These are phyloP conservation scores for Candida silvicultrix DNA, from an alignment of 805 yeast genomes.

Conservation along the genomic window DNA sequence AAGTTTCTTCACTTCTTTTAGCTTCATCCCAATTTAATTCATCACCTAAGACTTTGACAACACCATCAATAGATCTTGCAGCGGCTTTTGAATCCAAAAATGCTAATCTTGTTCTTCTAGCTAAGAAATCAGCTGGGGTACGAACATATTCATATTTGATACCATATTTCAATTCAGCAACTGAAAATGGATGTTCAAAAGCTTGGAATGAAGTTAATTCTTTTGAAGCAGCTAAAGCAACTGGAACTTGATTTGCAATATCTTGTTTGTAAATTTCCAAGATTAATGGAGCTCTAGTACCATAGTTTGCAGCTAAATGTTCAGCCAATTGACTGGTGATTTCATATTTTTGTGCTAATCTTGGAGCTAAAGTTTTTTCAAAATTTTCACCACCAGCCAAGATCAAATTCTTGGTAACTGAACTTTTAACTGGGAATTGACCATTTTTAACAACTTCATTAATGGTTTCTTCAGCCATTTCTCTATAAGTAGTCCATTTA, in stretches of 20 bases:
- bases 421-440: conserved; percentile 34
- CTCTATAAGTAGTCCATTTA: conserved; percentile 97
- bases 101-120: conserved; percentile 90
- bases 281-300: conserved; percentile 79
- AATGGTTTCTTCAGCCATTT: conserved; percentile 94
- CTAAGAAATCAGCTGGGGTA: conserved; percentile 84
- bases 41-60: conserved; percentile 76
- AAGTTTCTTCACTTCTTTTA: conserved; percentile 47
- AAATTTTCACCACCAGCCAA: conserved; percentile 80
- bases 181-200: conserved; percentile 78
- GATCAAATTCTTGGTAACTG: conserved; percentile 37
- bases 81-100: conserved; percentile 88
- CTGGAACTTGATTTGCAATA: conserved; percentile 54
- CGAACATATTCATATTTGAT: conserved; percentile 78
- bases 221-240: conserved; percentile 44
- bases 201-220: conserved; percentile 35
- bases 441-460: conserved; percentile 57
- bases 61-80: conserved; percentile 70
- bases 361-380: conserved; percentile 65
- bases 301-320: conserved; percentile 83
- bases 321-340: conserved; percentile 70
- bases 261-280: conserved; percentile 48
- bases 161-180: conserved; percentile 84
- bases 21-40: conserved; percentile 69
- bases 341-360: conserved; percentile 73